Conservation (phyloP, 192 early-diverging fungal species). For the Mortierella antarctica region DNA sequence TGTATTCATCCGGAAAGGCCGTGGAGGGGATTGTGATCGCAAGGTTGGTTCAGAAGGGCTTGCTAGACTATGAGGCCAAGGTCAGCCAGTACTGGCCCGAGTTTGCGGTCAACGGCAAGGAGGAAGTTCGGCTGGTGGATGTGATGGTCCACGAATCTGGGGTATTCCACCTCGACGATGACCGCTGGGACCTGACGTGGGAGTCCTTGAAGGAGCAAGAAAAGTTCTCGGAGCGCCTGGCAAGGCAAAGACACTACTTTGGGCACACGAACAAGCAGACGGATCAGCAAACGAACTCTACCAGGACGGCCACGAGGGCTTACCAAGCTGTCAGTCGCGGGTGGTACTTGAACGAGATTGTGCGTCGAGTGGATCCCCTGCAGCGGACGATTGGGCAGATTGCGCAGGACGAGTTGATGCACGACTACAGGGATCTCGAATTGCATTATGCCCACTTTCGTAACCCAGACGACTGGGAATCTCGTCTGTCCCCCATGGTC, state of each 20-base stretch:
- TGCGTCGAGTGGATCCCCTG: conserved; percentile 69
- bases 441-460: conserved; percentile 56
- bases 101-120: conserved; percentile 76
- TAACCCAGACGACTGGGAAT: conserved; percentile 19
- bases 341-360: conserved; percentile 81
- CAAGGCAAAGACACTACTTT: conserved; percentile 74
- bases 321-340: conserved; percentile 76
- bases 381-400: conserved; percentile 69
- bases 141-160: conserved; percentile 74
- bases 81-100: conserved; percentile 78
- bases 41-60: conserved; percentile 66
- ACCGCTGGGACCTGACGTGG: conserved; percentile 49
- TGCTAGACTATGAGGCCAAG: conserved; percentile 60
- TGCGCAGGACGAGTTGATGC: conserved; percentile 66
- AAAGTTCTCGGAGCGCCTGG: conserved; percentile 59
- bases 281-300: neutral
- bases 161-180: conserved; percentile 67
- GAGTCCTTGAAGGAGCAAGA: conserved; percentile 63
- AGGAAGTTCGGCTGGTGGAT: conserved; percentile 70
- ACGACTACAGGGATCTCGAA: conserved; percentile 59
- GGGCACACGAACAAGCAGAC: conserved; percentile 1
- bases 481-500: conserved; percentile 57
- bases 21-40: conserved; percentile 71
- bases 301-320: conserved; percentile 55
- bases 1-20: conserved; percentile 72